phyloP scores from a whole-genome alignment of 352 stramenopile genomes.

The Phytophthora tentaculata region DNA sequence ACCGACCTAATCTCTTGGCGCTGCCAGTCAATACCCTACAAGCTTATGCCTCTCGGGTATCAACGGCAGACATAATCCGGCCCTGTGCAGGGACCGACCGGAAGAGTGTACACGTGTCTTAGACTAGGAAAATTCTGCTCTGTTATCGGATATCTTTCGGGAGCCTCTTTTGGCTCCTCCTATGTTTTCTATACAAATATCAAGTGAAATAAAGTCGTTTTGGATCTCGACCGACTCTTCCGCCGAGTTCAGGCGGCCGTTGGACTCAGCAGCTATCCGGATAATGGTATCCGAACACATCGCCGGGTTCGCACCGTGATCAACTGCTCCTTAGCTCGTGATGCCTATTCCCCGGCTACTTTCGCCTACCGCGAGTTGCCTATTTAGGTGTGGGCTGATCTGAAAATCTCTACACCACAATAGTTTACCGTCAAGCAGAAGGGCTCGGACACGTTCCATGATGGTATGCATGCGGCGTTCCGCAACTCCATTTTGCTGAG shows the following conservation, averaged over 20 bases:
- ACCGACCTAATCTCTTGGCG: neutral
- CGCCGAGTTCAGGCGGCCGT: neutral
- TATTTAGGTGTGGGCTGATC: too few relatives aligned
- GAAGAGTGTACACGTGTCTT: neutral
- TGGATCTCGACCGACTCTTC: neutral
- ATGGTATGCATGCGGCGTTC: too few relatives aligned
- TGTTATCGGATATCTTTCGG: neutral
- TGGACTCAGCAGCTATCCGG: neutral
- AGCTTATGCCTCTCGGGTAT: neutral
- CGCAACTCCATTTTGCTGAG: too few relatives aligned
- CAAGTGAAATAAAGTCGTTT: neutral
- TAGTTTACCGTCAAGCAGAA: too few relatives aligned
- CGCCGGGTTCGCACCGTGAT: neutral
- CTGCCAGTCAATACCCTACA: neutral
- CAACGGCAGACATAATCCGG: neutral
- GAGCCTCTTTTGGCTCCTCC: neutral
- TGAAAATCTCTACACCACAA: too few relatives aligned
- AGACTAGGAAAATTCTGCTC: neutral
- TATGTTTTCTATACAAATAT: neutral
- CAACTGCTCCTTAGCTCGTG: neutral
- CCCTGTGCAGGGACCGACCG: neutral
- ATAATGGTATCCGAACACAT: neutral
- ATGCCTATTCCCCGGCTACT: too few relatives aligned
- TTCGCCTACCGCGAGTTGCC: too few relatives aligned
- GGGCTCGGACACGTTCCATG: too few relatives aligned